These are phyloP conservation scores for Phoenix roebelenii DNA, from an alignment of 176 grass and related monocot species.

Conservation along the genomic window DNA sequence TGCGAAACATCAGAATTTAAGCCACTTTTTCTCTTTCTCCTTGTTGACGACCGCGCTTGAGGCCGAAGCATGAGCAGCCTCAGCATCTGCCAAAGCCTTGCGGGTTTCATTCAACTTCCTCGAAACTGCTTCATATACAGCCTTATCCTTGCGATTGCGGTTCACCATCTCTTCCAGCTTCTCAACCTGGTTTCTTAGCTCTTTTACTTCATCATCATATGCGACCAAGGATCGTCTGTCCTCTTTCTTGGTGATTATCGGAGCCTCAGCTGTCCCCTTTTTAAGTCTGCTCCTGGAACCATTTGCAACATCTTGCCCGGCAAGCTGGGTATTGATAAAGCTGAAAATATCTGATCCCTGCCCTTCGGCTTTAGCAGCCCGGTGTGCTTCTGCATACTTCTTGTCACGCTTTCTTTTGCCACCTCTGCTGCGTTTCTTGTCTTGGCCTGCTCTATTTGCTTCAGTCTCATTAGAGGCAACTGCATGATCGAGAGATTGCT, in stretches of 20 bases:
- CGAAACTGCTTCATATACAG: conserved; percentile 48
- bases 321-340: conserved; percentile 76
- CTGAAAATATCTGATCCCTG: conserved; percentile 56
- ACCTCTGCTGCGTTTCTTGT: conserved; percentile 59
- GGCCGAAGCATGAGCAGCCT: conserved; percentile 55
- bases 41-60: conserved; percentile 47
- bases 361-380: conserved; percentile 58
- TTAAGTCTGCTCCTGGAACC: conserved; percentile 29
- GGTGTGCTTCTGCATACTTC: conserved; percentile 52
- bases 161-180: conserved; percentile 77
- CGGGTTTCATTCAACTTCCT: conserved; percentile 59
- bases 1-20: conserved; percentile 57
- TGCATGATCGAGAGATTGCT: conserved; percentile 81
- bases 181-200: conserved; percentile 42
- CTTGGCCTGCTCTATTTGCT: conserved; percentile 5
- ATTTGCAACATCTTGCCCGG: conserved; percentile 30
- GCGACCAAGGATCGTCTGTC: conserved; percentile 67
- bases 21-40: conserved; percentile 93
- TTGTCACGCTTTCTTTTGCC: conserved; percentile 70
- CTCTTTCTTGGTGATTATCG: conserved; percentile 30
- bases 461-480: conserved; percentile 29
- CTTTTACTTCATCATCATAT: conserved; percentile 67
- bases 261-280: conserved; percentile 29
- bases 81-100: conserved; percentile 47
- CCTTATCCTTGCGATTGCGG: conserved; percentile 77